Evolutionary conservation across 768 basidiomycete genomes (phyloP).

Genomic region (Lentinula boryana): DNA sequence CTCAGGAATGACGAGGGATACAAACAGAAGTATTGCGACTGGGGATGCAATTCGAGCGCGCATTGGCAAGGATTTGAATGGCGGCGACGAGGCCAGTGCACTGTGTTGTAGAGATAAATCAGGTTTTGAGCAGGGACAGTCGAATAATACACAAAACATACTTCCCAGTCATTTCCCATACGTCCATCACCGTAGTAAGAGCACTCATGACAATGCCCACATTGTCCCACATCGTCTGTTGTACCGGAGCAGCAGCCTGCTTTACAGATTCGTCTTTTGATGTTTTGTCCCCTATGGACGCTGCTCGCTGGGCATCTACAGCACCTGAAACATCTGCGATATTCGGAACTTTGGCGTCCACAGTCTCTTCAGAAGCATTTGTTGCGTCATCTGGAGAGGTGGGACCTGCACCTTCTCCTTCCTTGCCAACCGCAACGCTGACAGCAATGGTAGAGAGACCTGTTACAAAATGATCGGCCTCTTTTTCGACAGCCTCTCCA

Average conservation of each 20-base stretch:
- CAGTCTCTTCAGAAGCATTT: background rate
- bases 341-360: slow-evolving; percentile 22
- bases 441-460: slow-evolving; percentile 24
- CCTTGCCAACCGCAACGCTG: slow-evolving; percentile 22
- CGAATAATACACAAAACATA: background rate
- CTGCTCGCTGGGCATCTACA: slow-evolving; percentile 11
- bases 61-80: slow-evolving; percentile 22
- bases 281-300: background rate
- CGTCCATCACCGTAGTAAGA: background rate
- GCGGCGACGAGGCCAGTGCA: slow-evolving; percentile 30
- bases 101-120: slow-evolving; percentile 10
- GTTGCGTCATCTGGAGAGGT: background rate
- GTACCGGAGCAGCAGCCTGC: background rate
- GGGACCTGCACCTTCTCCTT: slow-evolving; percentile 6
- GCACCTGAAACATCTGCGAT: slow-evolving; percentile 19
- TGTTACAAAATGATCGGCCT: slow-evolving; percentile 27
- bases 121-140: background rate
- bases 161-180: slow-evolving; percentile 1
- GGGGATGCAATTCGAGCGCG: slow-evolving; percentile 24
- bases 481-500: slow-evolving; percentile 33
- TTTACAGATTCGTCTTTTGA: background rate
- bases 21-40: slow-evolving; percentile 20
- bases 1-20: slow-evolving; percentile 22
- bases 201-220: background rate
- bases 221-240: slow-evolving; percentile 1